A percentile compares a stretch with the other conserved stretches of the same genome.
These are phyloP conservation scores for Globisporangium carolinianum DNA, from an alignment of 352 stramenopile species.

Conservation along the genomic window DNA sequence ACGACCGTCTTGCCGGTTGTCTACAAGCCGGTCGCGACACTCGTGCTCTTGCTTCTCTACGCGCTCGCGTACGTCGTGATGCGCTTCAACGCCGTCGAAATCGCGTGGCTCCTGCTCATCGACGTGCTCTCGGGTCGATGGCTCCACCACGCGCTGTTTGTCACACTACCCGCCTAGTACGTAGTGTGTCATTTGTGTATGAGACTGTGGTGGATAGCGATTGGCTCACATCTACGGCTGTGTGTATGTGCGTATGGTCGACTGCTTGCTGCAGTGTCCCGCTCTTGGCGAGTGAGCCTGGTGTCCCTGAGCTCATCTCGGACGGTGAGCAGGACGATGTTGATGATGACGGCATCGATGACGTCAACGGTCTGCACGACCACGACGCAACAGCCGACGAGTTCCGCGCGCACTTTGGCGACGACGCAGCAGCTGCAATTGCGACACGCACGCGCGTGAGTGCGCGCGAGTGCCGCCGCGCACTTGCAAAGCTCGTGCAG, in stretches of 20 bases:
- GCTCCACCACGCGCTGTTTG: slow-evolving; percentile 47
- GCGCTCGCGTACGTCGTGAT: slow-evolving; percentile 20
- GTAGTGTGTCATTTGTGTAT: too few relatives aligned
- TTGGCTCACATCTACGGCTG: slow-evolving; percentile 2
- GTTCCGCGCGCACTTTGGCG: slow-evolving; percentile 13
- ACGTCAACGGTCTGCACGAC: too few relatives aligned
- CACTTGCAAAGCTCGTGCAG: slow-evolving; percentile 51
- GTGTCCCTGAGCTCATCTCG: slow-evolving; percentile 57
- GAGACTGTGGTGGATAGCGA: too few relatives aligned
- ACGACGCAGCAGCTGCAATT: slow-evolving; percentile 14
- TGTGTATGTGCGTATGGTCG: neutral
- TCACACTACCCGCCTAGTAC: slow-evolving; percentile 47
- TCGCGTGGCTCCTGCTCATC: slow-evolving; percentile 33
- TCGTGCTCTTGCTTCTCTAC: slow-evolving; percentile 34
- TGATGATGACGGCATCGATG: too few relatives aligned
- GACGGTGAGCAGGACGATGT: slow-evolving; percentile 25
- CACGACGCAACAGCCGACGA: slow-evolving; percentile 2
- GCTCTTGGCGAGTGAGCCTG: slow-evolving; percentile 42
- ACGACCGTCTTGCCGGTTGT: slow-evolving; percentile 44
- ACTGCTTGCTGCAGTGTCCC: slow-evolving; percentile 25
- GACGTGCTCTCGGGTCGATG: slow-evolving; percentile 49
- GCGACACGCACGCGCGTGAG: slow-evolving; percentile 23
- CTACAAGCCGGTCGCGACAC: slow-evolving; percentile 28
- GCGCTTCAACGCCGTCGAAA: slow-evolving; percentile 32
- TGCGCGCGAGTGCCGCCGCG: slow-evolving; percentile 27